Base-by-base conservation (phyloP, 1,284 basidiomycete genomes). In the Cryptococcus sp. region DNA sequence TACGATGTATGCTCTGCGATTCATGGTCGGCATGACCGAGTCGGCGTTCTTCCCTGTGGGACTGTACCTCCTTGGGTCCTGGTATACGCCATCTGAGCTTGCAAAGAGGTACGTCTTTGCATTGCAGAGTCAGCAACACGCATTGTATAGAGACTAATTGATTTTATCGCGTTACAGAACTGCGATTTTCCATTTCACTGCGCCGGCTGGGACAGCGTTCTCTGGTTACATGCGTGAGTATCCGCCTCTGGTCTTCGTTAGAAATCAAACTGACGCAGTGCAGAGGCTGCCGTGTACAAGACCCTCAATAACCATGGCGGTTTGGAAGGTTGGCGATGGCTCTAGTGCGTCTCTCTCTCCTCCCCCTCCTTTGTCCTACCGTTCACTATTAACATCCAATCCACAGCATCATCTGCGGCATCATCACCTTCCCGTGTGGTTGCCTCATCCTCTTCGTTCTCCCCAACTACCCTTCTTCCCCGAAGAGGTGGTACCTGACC, bases 31-130 rank as follows among this genome's bases (percentile, higher is more conserved):
- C 4, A 42, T 56, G 13, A 35, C 37, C 24, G 55, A 56, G 33
- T 50, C 47, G 12, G 55, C 55, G 16, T 56, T 56, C 55, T 56
- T 56, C 44, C 55, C 55, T 5, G 55, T 56, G 1, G 55, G 50
- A 2, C 23, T 46, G 5, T 56, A 50, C 24, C 46, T 55, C 20
- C 38, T 55, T n/a, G 42, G 36, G 20, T 45, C 33, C 24, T 52
- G 50, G 55, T 56, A 56, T 18, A 56, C 54, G 5, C 54, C 54
- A 7, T 50, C 47, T 18, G 54, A 56, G 40, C 33, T 56, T 15
- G 54, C 54, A 15, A 56, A 56, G 28, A 50, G 53, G 28, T 33
- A 9, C 4, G 28, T 9, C 9, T 9, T 9, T 33, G 28, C 4
- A 33, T 33, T 9, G 4, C 5, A 4, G 4, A 33, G 28, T 33